Base-by-base conservation (phyloP, 1,284 basidiomycete genomes). In the Trichosporon faecale region DNA sequence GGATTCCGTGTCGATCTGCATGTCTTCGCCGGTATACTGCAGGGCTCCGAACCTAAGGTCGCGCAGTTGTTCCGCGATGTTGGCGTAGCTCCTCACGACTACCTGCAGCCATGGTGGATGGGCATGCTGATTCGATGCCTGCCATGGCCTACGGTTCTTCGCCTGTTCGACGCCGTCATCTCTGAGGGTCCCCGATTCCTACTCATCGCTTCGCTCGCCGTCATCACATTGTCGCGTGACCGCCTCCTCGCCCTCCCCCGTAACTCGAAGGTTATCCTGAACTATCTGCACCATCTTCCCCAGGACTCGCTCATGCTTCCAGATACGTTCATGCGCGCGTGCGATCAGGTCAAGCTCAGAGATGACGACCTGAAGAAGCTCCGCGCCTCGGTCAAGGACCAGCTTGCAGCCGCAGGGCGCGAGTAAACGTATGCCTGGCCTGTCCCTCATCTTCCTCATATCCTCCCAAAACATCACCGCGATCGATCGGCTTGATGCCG, bases 101-200 rank as follows among this genome's bases (percentile, higher is more conserved):
- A 80, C 70, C 70, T 82, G 11, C 75, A 76, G 31, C 75, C 70
- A 35, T 82, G 81, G 81, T 81, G 78, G 69, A 77, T 75, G 66
- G 76, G 77, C 12, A 79, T 95, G 33, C 96, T 94, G 74, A 89
- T 90, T 3, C 89, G 90, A 8, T 87, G 88, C 2, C 86, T 98
- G n/a, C 92, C 95, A 0, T 86, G 87, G 66, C 89, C 91, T 1
- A 91, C 91, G 69, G 84, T 93, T 25, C 87, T 92, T 68, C 87
- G 94, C 18, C 87, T 94, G 3, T 93, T 94, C 90, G 95, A 98
- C 79, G 83, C 95, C 3, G 93, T 96, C 79, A 85, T 97, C 40
- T 90, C 88, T 70, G 93, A 95, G 92, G 93, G 94, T 4, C 86
- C 93, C 2, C 87, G 90, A 0, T 94, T 91, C 86, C 85, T 96